Base-by-base conservation (phyloP, 129 eudicot genomes). In the Flaveria linearis region DNA sequence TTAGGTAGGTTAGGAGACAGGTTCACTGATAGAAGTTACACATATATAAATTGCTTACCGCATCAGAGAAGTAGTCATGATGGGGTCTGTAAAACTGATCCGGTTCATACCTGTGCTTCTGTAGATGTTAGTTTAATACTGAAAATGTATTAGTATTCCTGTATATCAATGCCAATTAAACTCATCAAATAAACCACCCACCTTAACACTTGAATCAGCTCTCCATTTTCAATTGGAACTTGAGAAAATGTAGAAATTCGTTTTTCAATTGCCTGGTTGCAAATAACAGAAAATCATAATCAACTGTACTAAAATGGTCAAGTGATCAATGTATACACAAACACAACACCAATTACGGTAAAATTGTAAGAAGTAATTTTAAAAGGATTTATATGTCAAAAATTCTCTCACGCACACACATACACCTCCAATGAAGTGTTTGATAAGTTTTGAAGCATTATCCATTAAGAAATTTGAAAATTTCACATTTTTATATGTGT, bases 71-170 rank as follows among this genome's bases (percentile, higher is more conserved):
- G 84, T 88, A 94, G 87, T 94, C 98, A 83, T 94, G 98, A 68
- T 94, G 98, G 9, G 98, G 97, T 81, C 87, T 82, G 91, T 94
- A 94, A 51, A 82, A 86, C 86, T 94, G 97, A 81, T 87, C 68
- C 69, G 87, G 92, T 84, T 94, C 98, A 69, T 94, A 94, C 97
- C 97, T 94, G 93, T 85, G 93, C 88, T 78, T 82, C 91, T 88
- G 92, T 84, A 84, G 85, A 86, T 87, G 95, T 90, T 88, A 87
- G 98, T 80, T 85, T 80, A 65, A 62, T 76, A 74, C 69, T 84
- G 73, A 82, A 81, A 73, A 72, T 64, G 80, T 49, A 79, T 83
- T 77, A 86, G 83, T 84, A 68, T 68, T 60, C 69, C 51, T 68
- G 51, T 77, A 66, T 43, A 71, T 71, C 51, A 47, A 68, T 66